phyloP scores from a whole-genome alignment of 768 basidiomycete species.

The Lenzites betulinus region DNA sequence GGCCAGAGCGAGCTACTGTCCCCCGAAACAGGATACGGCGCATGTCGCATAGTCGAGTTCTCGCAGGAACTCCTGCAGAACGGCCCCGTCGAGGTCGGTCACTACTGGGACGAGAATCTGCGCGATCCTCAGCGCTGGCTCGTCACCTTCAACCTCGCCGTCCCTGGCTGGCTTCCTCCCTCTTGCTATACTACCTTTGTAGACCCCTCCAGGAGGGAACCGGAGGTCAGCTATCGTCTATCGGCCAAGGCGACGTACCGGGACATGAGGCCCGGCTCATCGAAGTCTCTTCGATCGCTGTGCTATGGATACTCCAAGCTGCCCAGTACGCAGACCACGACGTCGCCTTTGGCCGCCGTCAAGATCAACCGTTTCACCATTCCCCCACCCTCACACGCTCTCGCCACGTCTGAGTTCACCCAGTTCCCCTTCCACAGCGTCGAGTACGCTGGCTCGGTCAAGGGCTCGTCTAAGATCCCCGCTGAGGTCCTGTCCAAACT shows the following conservation, averaged over 20 bases:
- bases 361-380: constrained; percentile 53
- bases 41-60: constrained; percentile 66
- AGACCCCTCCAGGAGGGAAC: constrained; percentile 38
- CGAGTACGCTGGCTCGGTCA: constrained; percentile 24
- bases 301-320: constrained; percentile 59
- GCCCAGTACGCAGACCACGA: constrained; percentile 41
- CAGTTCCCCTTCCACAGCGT: constrained; percentile 40
- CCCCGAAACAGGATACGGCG: constrained; percentile 63
- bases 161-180: constrained; percentile 91
- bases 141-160: constrained; percentile 74
- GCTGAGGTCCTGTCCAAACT: constrained; percentile 59
- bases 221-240: constrained; percentile 66
- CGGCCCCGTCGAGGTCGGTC: constrained; percentile 60
- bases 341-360: constrained; percentile 46
- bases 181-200: constrained; percentile 48
- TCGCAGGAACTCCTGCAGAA: constrained; percentile 60
- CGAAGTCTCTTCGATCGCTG: constrained; percentile 48
- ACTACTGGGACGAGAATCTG: constrained; percentile 63
- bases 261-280: constrained; percentile 43
- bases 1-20: constrained; percentile 80
- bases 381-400: constrained; percentile 37
- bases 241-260: constrained; percentile 66
- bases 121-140: constrained; percentile 67
- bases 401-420: constrained; percentile 33
- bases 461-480: constrained; percentile 42